Evolutionary conservation across 164 flowering plant genomes (phyloP).

Genomic region (Stephania yunnanensis): DNA sequence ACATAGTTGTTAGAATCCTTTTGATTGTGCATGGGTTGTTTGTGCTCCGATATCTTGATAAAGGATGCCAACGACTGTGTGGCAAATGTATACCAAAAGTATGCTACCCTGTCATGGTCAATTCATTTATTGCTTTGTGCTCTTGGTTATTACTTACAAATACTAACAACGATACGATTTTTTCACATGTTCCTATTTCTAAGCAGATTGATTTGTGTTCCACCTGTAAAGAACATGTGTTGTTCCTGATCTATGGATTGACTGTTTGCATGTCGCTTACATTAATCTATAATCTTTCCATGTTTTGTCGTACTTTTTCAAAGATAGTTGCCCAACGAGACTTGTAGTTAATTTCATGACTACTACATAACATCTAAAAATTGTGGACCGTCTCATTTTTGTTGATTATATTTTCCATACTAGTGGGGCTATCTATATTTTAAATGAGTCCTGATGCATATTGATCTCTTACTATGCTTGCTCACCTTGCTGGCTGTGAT

Average conservation of each 20-base stretch:
- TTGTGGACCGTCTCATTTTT: neutral
- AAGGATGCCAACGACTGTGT: no score
- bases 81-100: no score
- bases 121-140: no score
- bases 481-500: conserved; percentile 34
- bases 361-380: neutral
- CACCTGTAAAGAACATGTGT: neutral
- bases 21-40: no score
- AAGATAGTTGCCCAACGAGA: neutral
- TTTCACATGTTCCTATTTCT: no score
- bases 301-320: neutral
- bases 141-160: no score
- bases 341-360: neutral
- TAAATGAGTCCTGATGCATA: neutral
- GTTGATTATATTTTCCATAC: neutral
- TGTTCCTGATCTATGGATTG: neutral
- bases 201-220: neutral
- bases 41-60: no score
- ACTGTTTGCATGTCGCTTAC: neutral
- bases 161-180: no score
- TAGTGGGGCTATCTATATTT: neutral
- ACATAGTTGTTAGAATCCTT: no score
- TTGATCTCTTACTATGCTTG: neutral
- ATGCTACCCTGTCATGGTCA: no score
- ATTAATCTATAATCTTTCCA: no score